Base-by-base conservation (phyloP, 805 yeast species). In the Lipomyces yamadae region DNA sequence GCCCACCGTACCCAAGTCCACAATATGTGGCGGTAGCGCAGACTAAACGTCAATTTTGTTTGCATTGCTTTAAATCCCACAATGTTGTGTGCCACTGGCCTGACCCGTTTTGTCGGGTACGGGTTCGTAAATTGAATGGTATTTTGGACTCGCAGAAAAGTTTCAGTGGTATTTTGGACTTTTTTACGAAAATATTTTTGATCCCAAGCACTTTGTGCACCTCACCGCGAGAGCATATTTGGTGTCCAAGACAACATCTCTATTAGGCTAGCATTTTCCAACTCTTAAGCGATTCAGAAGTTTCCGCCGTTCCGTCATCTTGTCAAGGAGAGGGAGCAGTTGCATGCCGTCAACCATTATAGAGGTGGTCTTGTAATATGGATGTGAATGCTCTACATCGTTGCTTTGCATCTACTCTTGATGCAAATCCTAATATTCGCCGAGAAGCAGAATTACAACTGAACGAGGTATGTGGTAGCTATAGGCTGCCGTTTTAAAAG, bases 371-470 rank as follows among this genome's bases (percentile, higher is more conserved):
- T 42, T 32, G 32, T 24, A 60, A 11, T 11, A 91, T 92, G 96
- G 92, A 92, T 76, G 85, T 86, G 33, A 79, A 83, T 61, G 81
- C 84, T 5, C 81, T 92, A 53, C 87, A 89, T 75, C 86, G 85
- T 72, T 90, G 94, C 78, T 91, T 92, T 74, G 85, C 88, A 33
- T 92, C 91, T 10, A 91, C 97, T 0, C 82, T 92, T 60, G 88
- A 86, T 71, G 86, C 91, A 0, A 87, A 89, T 74, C 87, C 84
- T 66, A 74, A 77, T 11, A 78, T 83, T 30, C 85, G 96, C 72
- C 81, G 81, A 61, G 84, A 85, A 61, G 95, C 97, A 0, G 98
- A 94, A 78, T 64, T 74, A 0, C 86, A 87, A 71, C 83, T 93
- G 60, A 83, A 83, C 65, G 74, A 76, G 61, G 74, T 72, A 55